Conservation (phyloP, 306 rosid genomes). For the Begonia masoniana region DNA sequence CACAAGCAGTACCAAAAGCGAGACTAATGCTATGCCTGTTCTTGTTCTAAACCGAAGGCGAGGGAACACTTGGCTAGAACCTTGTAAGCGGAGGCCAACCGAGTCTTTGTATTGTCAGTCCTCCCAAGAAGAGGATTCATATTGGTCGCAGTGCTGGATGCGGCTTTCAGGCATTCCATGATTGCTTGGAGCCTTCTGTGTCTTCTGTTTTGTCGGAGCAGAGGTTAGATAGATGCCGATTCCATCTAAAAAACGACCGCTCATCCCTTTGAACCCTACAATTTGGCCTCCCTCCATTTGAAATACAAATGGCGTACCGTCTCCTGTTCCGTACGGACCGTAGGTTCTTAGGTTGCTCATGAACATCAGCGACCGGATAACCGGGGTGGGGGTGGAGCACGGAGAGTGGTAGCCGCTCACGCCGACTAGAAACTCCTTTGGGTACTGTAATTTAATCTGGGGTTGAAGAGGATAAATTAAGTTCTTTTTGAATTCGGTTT, state of each 20-base stretch:
- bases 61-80: no score
- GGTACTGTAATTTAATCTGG: constrained; percentile 46
- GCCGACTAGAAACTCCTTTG: constrained; percentile 31
- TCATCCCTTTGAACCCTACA: constrained; percentile 43
- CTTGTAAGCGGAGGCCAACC: no score
- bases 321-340: constrained; percentile 48
- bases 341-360: constrained; percentile 39
- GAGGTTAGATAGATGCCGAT: constrained; percentile 24
- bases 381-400: constrained; percentile 15
- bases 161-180: no score
- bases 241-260: constrained; percentile 41
- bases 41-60: no score
- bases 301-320: constrained; percentile 52
- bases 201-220: constrained; percentile 6
- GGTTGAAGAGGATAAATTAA: background rate
- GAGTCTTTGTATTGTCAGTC: no score
- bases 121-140: no score
- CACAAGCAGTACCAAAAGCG: no score
- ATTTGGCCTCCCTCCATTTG: constrained; percentile 36
- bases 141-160: no score
- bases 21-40: no score
- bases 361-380: constrained; percentile 44
- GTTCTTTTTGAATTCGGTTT: no score
- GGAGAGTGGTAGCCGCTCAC: constrained; percentile 42
- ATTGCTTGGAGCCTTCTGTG: no score